Base-by-base conservation (phyloP, 1,284 basidiomycete species). In the Leucoagaricus sp. region DNA sequence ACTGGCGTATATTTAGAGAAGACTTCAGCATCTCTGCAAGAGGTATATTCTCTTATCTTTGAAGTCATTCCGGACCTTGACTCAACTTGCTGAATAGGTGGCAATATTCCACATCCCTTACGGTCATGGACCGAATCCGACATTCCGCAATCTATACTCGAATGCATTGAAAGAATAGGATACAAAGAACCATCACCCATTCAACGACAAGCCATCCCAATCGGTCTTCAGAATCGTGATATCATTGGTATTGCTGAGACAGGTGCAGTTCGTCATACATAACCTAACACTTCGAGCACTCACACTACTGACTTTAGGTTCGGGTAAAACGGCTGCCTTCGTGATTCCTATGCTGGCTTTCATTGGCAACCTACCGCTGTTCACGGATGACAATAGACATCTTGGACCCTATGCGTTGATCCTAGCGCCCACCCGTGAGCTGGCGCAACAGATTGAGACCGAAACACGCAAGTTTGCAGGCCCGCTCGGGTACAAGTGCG, bases 261-360 rank as follows among this genome's bases (percentile, higher is more conserved):
- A 51, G 93, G 93, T 91, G 56, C 49, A 79, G 45, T 40, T 51
- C n/a, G 17, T 49, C 55, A 36, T 44, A 15, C n/a, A 36, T 29
- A 13, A 26, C 8, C 26, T 15, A 25, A 45, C 21, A 26, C 26
- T 25, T 42, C 31, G 55, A 19, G 23, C 21, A 25, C 29, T 50
- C 31, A 51, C 42, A 52, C 50, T 23, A 64, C 47, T 48, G 25
- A 53, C 23, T 52, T 57, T 54, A 94, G 94, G 94, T 79, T 98
- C 96, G 64, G 96, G 96, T 69, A 99, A 99, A 79, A 99, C 96
- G 13, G 96, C 96, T n/a, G 94, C 96, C 2, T 99, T 98, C 73
- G 94, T 98, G 59, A 96, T 99, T 53, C 96, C 96, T 17, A 96
- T 99, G 93, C 81, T 99, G 48, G 81, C 93, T 28, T 98, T 98